A percentile compares a stretch with the other conserved stretches of the same genome.
Conservation (phyloP, 2,329 filamentous ascomycete species). For the Ophiostoma piceae region DNA sequence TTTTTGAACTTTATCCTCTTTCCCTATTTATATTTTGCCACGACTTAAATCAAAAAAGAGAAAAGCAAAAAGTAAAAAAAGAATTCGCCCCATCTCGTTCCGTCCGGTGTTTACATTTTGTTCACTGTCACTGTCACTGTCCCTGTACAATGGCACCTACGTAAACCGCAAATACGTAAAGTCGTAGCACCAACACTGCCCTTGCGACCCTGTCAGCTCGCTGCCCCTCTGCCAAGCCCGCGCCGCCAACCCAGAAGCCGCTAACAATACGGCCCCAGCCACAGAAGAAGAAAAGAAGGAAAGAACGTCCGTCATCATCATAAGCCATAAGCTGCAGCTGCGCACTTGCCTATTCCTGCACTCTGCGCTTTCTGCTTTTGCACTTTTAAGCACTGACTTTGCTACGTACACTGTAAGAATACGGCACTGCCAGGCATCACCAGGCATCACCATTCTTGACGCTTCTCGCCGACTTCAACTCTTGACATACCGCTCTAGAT, state of each 20-base stretch:
- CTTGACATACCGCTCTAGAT: neutral
- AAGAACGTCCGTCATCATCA: slow-evolving; percentile 13
- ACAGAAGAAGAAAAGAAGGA: slow-evolving; percentile 9
- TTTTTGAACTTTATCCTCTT: neutral
- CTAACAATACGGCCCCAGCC: slow-evolving; percentile 6
- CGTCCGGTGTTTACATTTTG: neutral
- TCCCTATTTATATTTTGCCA: neutral
- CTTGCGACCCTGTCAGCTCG: slow-evolving; percentile 11
- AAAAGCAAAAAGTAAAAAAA: neutral
- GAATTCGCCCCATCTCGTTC: neutral
- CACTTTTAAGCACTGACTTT: neutral
- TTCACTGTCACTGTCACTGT: neutral
- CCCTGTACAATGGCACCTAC: neutral
- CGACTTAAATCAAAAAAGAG: neutral
- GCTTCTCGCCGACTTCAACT: neutral
- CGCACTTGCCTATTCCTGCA: neutral
- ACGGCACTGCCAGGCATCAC: neutral
- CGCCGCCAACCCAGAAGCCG: neutral
- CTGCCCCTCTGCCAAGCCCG: slow-evolving; percentile 17
- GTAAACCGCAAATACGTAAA: neutral
- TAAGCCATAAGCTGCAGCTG: neutral
- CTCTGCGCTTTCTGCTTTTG: neutral
- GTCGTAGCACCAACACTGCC: neutral
- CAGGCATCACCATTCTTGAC: neutral
- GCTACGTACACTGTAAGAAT: neutral